These are phyloP conservation scores for Fusarium lyarnte DNA, from an alignment of 2,329 filamentous ascomycete species.

Conservation along the genomic window DNA sequence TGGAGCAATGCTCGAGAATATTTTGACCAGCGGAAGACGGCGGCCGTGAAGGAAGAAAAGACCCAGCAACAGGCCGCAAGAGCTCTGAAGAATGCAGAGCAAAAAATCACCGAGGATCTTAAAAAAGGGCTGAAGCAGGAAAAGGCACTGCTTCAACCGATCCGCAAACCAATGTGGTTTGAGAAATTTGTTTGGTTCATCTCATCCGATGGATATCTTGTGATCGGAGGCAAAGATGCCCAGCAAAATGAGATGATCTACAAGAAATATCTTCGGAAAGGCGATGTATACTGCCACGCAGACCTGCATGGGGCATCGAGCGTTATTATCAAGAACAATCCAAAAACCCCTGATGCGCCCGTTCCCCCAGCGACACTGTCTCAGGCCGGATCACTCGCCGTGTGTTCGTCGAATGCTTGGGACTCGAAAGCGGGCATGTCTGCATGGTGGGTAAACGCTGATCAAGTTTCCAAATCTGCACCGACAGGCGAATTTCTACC, in stretches of 20 bases:
- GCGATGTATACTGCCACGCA: conserved; percentile 91
- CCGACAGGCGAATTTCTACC: conserved; percentile 82
- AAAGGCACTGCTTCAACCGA: conserved; percentile 84
- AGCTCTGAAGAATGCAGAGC: conserved; percentile 88
- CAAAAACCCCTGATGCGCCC: conserved; percentile 79
- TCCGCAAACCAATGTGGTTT: conserved; percentile 90
- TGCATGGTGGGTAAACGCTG: conserved; percentile 92
- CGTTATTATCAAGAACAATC: conserved; percentile 91
- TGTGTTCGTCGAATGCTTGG: conserved; percentile 91
- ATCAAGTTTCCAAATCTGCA: conserved; percentile 89
- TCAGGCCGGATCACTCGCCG: conserved; percentile 85
- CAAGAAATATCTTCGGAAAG: conserved; percentile 82
- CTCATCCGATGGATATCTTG: conserved; percentile 93
- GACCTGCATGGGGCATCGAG: conserved; percentile 85
- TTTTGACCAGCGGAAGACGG: conserved; percentile 86
- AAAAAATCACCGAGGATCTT: conserved; percentile 85
- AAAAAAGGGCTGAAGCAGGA: conserved; percentile 92
- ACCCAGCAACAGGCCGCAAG: conserved; percentile 82
- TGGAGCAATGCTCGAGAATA: conserved; percentile 94
- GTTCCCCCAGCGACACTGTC: conserved; percentile 91
- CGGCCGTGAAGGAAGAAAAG: conserved; percentile 87
- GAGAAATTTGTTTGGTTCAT: conserved; percentile 98
- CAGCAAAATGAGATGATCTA: conserved; percentile 96
- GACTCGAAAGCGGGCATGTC: conserved; percentile 96
- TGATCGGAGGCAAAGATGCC: conserved; percentile 87